These are phyloP conservation scores for Claviceps fusiformis DNA, from an alignment of 2,329 filamentous ascomycete genomes.

Conservation along the genomic window DNA sequence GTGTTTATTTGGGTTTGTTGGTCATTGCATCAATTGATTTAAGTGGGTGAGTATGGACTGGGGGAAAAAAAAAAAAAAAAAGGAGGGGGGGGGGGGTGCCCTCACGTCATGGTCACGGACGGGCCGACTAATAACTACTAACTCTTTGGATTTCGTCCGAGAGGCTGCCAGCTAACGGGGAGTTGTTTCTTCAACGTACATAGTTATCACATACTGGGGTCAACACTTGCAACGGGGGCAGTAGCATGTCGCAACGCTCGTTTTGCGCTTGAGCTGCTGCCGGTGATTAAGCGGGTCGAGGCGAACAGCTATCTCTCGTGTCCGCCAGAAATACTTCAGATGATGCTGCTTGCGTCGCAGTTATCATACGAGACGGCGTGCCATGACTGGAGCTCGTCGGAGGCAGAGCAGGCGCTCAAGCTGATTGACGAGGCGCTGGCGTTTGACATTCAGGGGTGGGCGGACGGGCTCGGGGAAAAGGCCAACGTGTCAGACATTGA, in stretches of 20 bases:
- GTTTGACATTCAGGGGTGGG: conserved; percentile 31
- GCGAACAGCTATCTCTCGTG: conserved; percentile 29
- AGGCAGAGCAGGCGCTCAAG: conserved; percentile 23
- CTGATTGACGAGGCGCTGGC: conserved; percentile 27
- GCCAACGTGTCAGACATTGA: conserved; percentile 25
- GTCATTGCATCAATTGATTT: background rate
- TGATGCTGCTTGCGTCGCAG: conserved; percentile 30
- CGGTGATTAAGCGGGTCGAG: conserved; percentile 28
- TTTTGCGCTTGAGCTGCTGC: conserved; percentile 24
- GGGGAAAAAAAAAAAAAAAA: background rate
- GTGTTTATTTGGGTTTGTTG: background rate
- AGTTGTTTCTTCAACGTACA: background rate
- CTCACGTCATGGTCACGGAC: background rate
- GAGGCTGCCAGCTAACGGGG: background rate
- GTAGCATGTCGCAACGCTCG: conserved; percentile 25
- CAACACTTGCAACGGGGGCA: conserved; percentile 22
- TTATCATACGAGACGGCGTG: conserved; percentile 25
- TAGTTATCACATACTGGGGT: conserved; percentile 28
- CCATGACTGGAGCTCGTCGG: conserved; percentile 17
- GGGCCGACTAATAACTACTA: too few relatives aligned
- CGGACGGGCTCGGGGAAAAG: conserved; percentile 22
- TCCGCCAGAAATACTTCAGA: conserved; percentile 28
- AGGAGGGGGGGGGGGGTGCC: background rate
- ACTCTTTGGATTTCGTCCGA: too few relatives aligned
- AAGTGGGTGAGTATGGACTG: background rate